A percentile compares a stretch with the other conserved stretches of the same genome.
phyloP scores from a whole-genome alignment of 257 asterid genomes.

The Knoxia roxburghii region DNA sequence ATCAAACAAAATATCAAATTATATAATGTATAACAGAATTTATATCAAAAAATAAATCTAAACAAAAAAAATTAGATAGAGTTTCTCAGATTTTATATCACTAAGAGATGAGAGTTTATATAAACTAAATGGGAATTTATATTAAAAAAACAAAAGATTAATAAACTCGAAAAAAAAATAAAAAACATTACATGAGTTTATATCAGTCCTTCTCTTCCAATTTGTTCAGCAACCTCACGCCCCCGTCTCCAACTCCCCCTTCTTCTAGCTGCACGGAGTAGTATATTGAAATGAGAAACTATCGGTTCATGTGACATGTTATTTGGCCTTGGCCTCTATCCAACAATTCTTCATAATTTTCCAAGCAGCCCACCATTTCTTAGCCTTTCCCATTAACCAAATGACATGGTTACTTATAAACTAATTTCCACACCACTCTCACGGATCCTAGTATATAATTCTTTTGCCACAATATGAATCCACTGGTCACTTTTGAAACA shows the following conservation, averaged over 20 bases:
- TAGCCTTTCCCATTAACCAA: constrained; percentile 93
- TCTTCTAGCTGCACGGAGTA: constrained; percentile 66
- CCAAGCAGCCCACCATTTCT: constrained; percentile 98
- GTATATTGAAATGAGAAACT: constrained; percentile 69
- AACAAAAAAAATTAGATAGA: too few species aligned
- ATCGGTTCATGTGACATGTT: constrained; percentile 71
- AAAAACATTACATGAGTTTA: too few species aligned
- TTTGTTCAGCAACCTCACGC: constrained; percentile 67
- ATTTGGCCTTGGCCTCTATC: constrained; percentile 82
- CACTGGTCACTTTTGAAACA: not conserved
- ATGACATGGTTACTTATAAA: constrained; percentile 79
- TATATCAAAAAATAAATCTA: too few species aligned
- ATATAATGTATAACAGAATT: too few species aligned
- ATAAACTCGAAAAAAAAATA: too few species aligned
- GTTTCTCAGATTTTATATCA: too few species aligned
- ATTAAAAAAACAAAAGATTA: too few species aligned
- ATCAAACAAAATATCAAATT: too few species aligned
- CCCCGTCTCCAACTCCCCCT: constrained; percentile 95
- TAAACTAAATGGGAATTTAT: too few species aligned
- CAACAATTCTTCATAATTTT: constrained; percentile 76
- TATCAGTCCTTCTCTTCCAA: constrained; percentile 97
- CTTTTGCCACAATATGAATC: constrained; percentile 43
- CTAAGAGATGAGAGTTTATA: too few species aligned
- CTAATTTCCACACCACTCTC: constrained; percentile 60
- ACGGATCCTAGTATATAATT: constrained; percentile 63